Percentiles rank a stretch among this genome's conserved stretches.
Evolutionary conservation across 1,139 yeast species (phyloP).

Genomic region (Kluyveromyces sp.): DNA sequence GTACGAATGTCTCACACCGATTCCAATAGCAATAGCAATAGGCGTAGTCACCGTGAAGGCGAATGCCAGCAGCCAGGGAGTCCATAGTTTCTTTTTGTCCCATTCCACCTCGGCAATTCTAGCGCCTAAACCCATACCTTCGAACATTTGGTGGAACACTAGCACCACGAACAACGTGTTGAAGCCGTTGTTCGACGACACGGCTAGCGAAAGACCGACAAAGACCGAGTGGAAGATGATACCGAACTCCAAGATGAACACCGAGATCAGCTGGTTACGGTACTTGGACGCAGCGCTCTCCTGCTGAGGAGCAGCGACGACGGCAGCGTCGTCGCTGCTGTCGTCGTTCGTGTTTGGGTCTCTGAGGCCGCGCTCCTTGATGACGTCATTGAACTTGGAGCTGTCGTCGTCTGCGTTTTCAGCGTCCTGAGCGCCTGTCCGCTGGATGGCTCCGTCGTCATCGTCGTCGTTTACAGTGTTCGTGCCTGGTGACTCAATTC

Average conservation of each 20-base stretch:
- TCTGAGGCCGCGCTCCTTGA: background rate
- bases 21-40: conserved; percentile 78
- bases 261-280: conserved; percentile 40
- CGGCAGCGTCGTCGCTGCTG: conserved; percentile 24
- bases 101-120: conserved; percentile 70
- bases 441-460: too few relatives aligned
- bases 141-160: conserved; percentile 87
- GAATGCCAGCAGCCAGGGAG: conserved; percentile 55
- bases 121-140: conserved; percentile 87
- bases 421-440: too few relatives aligned
- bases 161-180: conserved; percentile 69
- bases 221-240: conserved; percentile 76
- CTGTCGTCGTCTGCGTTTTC: background rate
- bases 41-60: conserved; percentile 76
- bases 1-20: conserved; percentile 69
- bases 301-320: conserved; percentile 35
- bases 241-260: conserved; percentile 71
- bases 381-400: background rate
- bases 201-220: conserved; percentile 67
- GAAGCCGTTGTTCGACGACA: conserved; percentile 65
- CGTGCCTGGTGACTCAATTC: too few relatives aligned
- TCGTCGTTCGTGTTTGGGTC: background rate
- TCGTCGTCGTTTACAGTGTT: too few relatives aligned
- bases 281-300: conserved; percentile 16
- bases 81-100: conserved; percentile 38